Percentiles rank a stretch among this genome's conserved stretches.
Conservation (phyloP, 331 rosid species). For the Stylosanthes scabra region DNA sequence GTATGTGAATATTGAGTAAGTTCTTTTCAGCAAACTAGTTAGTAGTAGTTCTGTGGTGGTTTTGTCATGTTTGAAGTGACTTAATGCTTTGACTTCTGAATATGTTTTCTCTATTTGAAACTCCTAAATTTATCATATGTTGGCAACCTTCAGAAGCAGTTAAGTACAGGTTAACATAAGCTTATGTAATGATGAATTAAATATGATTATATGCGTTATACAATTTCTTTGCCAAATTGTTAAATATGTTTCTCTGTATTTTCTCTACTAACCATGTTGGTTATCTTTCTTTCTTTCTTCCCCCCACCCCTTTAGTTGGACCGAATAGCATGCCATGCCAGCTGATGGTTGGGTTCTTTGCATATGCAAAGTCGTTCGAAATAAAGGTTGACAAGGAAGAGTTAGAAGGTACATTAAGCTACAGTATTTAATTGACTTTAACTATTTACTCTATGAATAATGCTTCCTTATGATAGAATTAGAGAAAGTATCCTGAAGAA, state of each 20-base stretch:
- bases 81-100: conserved; percentile 4
- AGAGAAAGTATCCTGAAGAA: not conserved
- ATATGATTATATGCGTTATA: conserved; percentile 7
- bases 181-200: conserved; percentile 14
- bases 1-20: not conserved
- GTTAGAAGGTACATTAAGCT: conserved; percentile 77
- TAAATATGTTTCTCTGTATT: not conserved
- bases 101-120: conserved; percentile 24
- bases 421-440: conserved; percentile 9
- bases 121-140: not conserved
- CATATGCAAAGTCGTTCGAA: conserved; percentile 81
- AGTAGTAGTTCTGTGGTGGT: conserved; percentile 1
- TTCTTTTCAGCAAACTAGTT: conserved; percentile 10
- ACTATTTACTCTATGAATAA: not conserved
- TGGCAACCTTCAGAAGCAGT: conserved; percentile 8
- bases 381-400: conserved; percentile 82
- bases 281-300: conserved; percentile 40
- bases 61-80: conserved; percentile 15
- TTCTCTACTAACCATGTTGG: conserved; percentile 23
- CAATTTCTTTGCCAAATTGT: not conserved
- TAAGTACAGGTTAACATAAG: conserved; percentile 25
- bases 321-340: conserved; percentile 87
- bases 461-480: not conserved
- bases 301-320: conserved; percentile 67
- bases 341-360: conserved; percentile 95